Base-by-base conservation (phyloP, 2,329 filamentous ascomycete species). In the Cladosporium sp. region DNA sequence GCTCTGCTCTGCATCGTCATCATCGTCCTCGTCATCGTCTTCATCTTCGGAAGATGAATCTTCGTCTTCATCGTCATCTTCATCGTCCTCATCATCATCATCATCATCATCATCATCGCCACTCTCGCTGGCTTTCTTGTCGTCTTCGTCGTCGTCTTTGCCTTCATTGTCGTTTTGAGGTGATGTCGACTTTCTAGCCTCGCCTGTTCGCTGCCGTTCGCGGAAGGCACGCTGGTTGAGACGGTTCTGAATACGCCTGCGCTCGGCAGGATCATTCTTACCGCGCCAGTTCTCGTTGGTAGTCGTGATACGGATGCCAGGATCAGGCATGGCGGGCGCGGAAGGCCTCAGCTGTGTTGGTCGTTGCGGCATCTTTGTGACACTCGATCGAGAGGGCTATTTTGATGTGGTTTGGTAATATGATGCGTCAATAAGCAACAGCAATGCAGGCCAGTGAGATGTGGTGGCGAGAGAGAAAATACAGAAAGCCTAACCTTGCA, bases 181-280 rank as follows among this genome's bases (percentile, higher is more conserved):
- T 18, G 54, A 53, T 13, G 48, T 16, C 13, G 54, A 59, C 18
- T 65, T 66, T 49, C 46, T 61, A 5, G 69, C 67, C 26, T 70
- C 66, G 25, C 73, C 73, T 54, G 70, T 66, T 60, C 73, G 69
- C 59, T 74, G 73, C 32, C 73, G 65, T 62, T 75, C 68, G n/a
- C 73, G 67, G 46, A 74, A 75, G 11, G 74, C 74, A 61, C 74
- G 60, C 61, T 75, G 73, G 49, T 75, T 75, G 46, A 75, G 65
- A 1, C 73, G 63, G 59, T 75, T 76, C 57, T 75, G 73, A 21
- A 75, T 75, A 21, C 73, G 70, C 54, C 74, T 66, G 48, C 73
- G 65, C 61, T 75, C 73, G 10, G 66, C 63, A 36, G 73, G 71
- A 62, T 75, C 72, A 51, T 71, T 74, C 65, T 74, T 71, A 54